Base-by-base conservation (phyloP, 192 early-diverging fungal genomes). In the Phlyctochytrium arcticum region DNA sequence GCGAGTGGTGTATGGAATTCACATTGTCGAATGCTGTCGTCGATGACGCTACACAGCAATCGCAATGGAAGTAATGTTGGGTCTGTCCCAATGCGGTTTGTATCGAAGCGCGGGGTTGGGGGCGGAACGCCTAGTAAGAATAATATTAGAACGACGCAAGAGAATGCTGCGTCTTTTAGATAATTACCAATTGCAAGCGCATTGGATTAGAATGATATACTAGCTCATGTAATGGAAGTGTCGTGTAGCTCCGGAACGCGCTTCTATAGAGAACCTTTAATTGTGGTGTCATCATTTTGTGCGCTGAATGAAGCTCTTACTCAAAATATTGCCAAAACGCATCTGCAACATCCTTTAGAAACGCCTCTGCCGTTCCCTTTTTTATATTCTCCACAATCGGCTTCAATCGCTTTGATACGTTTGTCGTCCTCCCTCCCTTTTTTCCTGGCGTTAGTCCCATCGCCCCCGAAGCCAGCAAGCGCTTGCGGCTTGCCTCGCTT, bases 71-170 rank as follows among this genome's bases (percentile, higher is more conserved):
- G 68, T 95, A 96, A 68, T 89, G 76, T 9, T 74, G 65, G 2
- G 92, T 77, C 44, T 90, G 85, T 2, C 85, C 85, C 4, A 98
- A 73, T 0, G 91, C 96, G 2, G 89, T 89, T 59, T 94, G 92
- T 26, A 95, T 78, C 3, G 88, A 83, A 36, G 87, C 88, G 5
- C 95, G 84, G 12, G 94, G 90, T 63, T 91, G 88, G 6, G 93
- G 84, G 30, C 83, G 78, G 63, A 98, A 96, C 5, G 88, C 83
- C 80, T 92, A n/a, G 23, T 19, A 19, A 44, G n/a, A 44, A 19
- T 12, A n/a, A n/a, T n/a, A n/a, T n/a, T n/a, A n/a, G n/a, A n/a
- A n/a, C n/a, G n/a, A n/a, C n/a, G n/a, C n/a, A n/a, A n/a, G n/a
- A n/a, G n/a, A n/a, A n/a, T n/a, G n/a, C 39, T 44, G 21, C 21